A percentile compares a stretch with the other conserved stretches of the same genome.
These are phyloP conservation scores for Ogataea nonfermentans DNA, from an alignment of 805 yeast genomes.

Conservation along the genomic window DNA sequence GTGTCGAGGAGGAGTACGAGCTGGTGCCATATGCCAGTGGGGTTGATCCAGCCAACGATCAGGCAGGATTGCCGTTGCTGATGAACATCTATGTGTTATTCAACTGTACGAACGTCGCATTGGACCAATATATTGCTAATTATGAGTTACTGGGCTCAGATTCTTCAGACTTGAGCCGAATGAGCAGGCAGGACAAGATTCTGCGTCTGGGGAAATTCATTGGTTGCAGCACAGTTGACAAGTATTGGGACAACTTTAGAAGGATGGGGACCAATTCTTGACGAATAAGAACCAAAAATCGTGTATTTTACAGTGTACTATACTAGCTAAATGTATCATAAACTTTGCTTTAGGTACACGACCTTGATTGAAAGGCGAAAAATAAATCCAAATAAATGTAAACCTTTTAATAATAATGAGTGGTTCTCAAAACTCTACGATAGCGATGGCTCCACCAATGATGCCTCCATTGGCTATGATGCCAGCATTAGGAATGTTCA, in stretches of 20 bases:
- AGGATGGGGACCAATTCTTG: constrained; percentile 7
- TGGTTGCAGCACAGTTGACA: constrained; percentile 32
- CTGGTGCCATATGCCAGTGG: constrained; percentile 29
- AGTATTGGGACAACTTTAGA: constrained; percentile 28
- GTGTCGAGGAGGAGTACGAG: constrained; percentile 31
- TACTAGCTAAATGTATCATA: constrained; percentile 3
- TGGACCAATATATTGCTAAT: constrained; percentile 22
- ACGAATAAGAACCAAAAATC: not conserved
- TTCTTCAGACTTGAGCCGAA: constrained; percentile 5
- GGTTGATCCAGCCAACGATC: constrained; percentile 23
- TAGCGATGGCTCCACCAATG: constrained; percentile 15
- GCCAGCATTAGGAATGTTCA: constrained; percentile 7
- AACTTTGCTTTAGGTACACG: constrained; percentile 6
- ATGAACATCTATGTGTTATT: constrained; percentile 27
- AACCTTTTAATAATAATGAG: constrained; percentile 10
- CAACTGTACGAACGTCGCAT: constrained; percentile 18
- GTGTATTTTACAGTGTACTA: not conserved
- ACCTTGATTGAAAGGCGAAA: constrained; percentile 4
- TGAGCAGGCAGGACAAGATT: constrained; percentile 24
- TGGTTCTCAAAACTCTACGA: constrained; percentile 20
- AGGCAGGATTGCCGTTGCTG: constrained; percentile 26
- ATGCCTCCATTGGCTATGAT: constrained; percentile 15
- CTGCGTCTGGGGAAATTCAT: constrained; percentile 29
- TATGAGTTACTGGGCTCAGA: constrained; percentile 20
- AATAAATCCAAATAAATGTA: not conserved